Base-by-base conservation (phyloP, 805 yeast genomes). In the Candida silvatica region DNA sequence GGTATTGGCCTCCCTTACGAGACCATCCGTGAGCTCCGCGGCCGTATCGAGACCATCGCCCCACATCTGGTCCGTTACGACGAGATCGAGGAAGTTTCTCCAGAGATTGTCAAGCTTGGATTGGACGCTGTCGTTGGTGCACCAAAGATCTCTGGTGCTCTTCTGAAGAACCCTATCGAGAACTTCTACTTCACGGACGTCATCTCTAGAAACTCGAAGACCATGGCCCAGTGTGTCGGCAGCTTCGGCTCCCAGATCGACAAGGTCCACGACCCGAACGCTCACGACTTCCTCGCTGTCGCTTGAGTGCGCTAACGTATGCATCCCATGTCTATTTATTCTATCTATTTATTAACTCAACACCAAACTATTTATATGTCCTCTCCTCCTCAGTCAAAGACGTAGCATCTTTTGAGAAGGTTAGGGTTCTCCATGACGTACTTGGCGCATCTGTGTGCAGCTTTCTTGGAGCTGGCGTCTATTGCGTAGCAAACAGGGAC, bases 141-240 rank as follows among this genome's bases (percentile, higher is more conserved):
- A 35, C 46, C 57, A 25, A 43, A 50, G 40, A 64, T 69, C 48
- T 48, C 57, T 14, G 62, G 71, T 28, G 51, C 64, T 23, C 47
- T 52, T 12, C 70, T 85, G 53, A 68, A 67, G 58, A 77, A 79
- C 58, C 87, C 87, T 38, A 77, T 84, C 52, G 74, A 73, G 47
- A 82, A 84, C 74, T 84, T 81, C 59, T 84, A 85, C 67, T 80
- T 84, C 70, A 84, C 95, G 24, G 90, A 85, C 58, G 84, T 82
- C 42, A 80, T 84, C 46, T 80, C 94, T 17, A 74, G 94, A 66
- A 75, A 84, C 37, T 84, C 94, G 33, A 84, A 86, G 45, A 85
- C 94, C 20, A 85, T 84, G 94, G 94, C 94, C 28, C 79, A 72
- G 62, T 81, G 94, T 66, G 77, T 86, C 40, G 70, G 80, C 36